Conservation (phyloP, 2,329 filamentous ascomycete genomes). For the Aspergillus neotritici region DNA sequence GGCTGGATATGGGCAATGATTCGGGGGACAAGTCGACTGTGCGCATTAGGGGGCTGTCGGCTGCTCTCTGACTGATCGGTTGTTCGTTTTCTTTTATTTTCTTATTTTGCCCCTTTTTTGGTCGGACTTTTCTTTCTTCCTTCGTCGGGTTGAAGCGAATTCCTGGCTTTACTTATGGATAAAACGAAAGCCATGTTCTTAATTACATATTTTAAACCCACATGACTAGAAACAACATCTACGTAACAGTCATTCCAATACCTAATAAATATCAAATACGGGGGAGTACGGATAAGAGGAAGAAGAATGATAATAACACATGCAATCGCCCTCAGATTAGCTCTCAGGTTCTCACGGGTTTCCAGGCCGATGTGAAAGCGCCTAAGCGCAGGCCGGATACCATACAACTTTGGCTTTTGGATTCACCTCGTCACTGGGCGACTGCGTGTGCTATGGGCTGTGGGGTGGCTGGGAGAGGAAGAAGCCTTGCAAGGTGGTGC, state of each 20-base stretch:
- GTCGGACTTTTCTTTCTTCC: no score
- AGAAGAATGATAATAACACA: constrained; percentile 63
- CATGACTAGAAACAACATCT: constrained; percentile 45
- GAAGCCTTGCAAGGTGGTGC: background rate
- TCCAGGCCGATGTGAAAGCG: constrained; percentile 27
- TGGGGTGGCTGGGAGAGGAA: background rate
- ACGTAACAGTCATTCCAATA: no score
- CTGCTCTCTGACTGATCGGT: no score
- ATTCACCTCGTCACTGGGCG: constrained; percentile 37
- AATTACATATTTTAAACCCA: no score
- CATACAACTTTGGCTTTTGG: constrained; percentile 45
- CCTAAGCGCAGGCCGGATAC: constrained; percentile 32
- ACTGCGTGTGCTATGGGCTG: background rate
- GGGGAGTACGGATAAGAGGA: constrained; percentile 57
- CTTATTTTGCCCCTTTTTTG: no score
- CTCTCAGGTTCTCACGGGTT: constrained; percentile 43
- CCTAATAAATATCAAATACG: constrained; percentile 76
- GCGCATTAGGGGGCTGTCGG: background rate
- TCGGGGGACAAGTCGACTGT: constrained; percentile 4
- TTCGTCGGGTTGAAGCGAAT: no score
- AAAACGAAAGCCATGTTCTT: no score
- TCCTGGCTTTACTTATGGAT: no score
- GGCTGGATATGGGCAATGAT: constrained; percentile 16
- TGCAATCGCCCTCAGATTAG: constrained; percentile 39
- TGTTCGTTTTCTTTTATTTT: no score